phyloP scores from a whole-genome alignment of 495 filamentous ascomycete genomes.

The Penicillium cataractarum region DNA sequence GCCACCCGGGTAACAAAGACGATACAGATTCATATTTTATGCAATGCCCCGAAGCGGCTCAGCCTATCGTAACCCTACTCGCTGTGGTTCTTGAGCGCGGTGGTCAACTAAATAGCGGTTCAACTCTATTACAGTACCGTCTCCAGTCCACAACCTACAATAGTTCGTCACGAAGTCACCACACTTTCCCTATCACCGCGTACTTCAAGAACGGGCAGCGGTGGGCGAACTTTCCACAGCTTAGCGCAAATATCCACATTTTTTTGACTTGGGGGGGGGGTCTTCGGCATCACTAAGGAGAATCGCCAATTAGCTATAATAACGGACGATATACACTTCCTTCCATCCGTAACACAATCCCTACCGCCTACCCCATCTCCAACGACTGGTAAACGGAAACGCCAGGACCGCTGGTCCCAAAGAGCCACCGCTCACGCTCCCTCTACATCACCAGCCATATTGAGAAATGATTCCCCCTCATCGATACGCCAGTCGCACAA shows the following conservation, averaged over 20 bases:
- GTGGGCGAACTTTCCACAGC: slow-evolving; percentile 9
- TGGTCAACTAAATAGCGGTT: slow-evolving; percentile 16
- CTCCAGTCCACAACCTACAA: slow-evolving; percentile 22
- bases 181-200: slow-evolving; percentile 17
- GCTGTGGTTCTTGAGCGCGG: slow-evolving; percentile 13
- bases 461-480: too few species aligned
- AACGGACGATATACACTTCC: slow-evolving; percentile 25
- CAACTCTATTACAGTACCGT: slow-evolving; percentile 20
- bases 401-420: neutral
- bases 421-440: too few species aligned
- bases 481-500: too few species aligned
- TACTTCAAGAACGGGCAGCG: slow-evolving; percentile 21
- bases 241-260: neutral
- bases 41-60: slow-evolving; percentile 21
- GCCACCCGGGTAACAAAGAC: slow-evolving; percentile 19
- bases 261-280: neutral
- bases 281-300: slow-evolving; percentile 23
- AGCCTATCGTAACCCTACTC: slow-evolving; percentile 15
- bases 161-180: slow-evolving; percentile 5
- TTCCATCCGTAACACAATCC: slow-evolving; percentile 14
- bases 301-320: slow-evolving; percentile 19
- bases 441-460: too few species aligned
- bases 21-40: slow-evolving; percentile 20
- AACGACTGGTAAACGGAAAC: neutral
- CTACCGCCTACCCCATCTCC: neutral